Evolutionary conservation across 768 basidiomycete species (phyloP).

Genomic region (Clavaria fumosa): DNA sequence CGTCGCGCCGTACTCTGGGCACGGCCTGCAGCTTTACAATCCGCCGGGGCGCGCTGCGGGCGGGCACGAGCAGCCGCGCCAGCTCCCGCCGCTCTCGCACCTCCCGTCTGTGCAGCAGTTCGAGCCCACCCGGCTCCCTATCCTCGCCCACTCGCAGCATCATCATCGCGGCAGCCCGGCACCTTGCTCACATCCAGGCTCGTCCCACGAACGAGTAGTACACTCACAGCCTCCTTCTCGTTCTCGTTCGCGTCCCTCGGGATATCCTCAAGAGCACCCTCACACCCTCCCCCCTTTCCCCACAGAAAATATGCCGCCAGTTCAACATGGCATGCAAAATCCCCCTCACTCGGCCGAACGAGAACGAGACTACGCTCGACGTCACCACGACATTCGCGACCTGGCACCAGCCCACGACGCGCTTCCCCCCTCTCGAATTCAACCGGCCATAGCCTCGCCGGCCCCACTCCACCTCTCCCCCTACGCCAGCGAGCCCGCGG

Average conservation of each 20-base stretch:
- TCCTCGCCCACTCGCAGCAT: constrained; percentile 15
- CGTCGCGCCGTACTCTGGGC: constrained; percentile 24
- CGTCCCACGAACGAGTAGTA: constrained; percentile 22
- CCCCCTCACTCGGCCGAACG: constrained; percentile 28
- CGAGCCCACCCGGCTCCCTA: constrained; percentile 21
- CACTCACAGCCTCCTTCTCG: constrained; percentile 18
- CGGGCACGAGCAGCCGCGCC: constrained; percentile 29
- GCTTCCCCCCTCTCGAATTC: neutral
- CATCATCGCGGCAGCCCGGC: constrained; percentile 21
- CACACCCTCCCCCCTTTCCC: constrained; percentile 30
- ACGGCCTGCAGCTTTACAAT: constrained; percentile 23
- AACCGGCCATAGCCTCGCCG: constrained; percentile 17
- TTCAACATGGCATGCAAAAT: constrained; percentile 33
- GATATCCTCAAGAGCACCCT: constrained; percentile 22
- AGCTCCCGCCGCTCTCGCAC: constrained; percentile 33
- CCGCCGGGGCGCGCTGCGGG: constrained; percentile 28
- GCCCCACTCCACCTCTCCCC: constrained; percentile 24
- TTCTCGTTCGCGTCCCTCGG: constrained; percentile 26
- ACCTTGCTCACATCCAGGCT: constrained; percentile 21
- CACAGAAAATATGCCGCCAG: constrained; percentile 27
- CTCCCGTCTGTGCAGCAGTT: constrained; percentile 28
- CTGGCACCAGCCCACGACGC: constrained; percentile 16
- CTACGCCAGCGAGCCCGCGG: constrained; percentile 9
- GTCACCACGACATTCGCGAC: constrained; percentile 35
- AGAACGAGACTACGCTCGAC: constrained; percentile 18